Base-by-base conservation (phyloP, 208 protist species). In the Vickermania spadyakhi region DNA sequence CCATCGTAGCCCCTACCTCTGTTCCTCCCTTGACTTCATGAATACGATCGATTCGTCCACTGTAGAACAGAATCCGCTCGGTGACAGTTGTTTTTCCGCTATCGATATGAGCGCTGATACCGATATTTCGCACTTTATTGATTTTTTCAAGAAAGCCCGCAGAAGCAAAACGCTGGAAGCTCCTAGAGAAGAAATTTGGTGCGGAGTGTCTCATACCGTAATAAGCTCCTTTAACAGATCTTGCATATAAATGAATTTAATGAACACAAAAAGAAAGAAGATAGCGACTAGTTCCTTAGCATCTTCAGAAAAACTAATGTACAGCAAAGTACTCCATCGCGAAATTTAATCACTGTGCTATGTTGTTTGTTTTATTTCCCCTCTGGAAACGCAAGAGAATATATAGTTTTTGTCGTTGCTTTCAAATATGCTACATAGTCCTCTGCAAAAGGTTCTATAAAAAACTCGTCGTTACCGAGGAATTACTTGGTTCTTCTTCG, bases 31-130 rank as follows among this genome's bases (percentile, higher is more conserved):
- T 94, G 31, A 99, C 97, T 68, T 99, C 98, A 69, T 99, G 97
- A 61, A 99, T 99, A 31, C 90, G 92, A 13, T 77, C 71, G 60
- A 99, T 99, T 41, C 94, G 80, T 29, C 97, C 97, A 18, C 91
- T 97, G 71, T 98, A 99, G 73, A 93, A 99, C 14, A 99, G 84
- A 80, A 99, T 97, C 45, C 98, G 96, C 82, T 99, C 98, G n/a
- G 96, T 99, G 22, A 98, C 56, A 11, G 98, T 99, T 2, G 98
- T 99, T 80, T 99, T 99, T 31, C 98, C 98, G 31, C 86, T 97
- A 72, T 99, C 98, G 75, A 99, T 99, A 83, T 99, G 98, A 7
- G 97, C 97, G 52, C 91, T 97, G 57, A 99, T 98, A 62, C 96
- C 96, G 68, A 98, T 97, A 67, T 99, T 99, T 36, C 96, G 77